Evolutionary conservation across 2,329 filamentous ascomycete species (phyloP).

Genomic region (Nannizzia gypsea): DNA sequence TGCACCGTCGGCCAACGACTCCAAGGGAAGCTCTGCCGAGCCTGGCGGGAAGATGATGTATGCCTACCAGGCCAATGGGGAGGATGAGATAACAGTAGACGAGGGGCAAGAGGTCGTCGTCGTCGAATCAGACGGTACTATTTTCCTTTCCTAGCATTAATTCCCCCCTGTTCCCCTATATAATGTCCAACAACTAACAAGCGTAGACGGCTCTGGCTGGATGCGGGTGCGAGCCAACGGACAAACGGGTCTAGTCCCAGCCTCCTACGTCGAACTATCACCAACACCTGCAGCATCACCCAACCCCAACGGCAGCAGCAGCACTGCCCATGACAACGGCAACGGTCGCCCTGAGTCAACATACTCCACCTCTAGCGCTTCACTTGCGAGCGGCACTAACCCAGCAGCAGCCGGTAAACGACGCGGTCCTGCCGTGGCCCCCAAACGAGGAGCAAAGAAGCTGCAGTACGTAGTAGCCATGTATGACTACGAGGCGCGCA

Average conservation of each 20-base stretch:
- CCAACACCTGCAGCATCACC: conserved; percentile 15
- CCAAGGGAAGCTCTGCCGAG: conserved; percentile 30
- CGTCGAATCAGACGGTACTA: conserved; percentile 71
- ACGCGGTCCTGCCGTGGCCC: conserved; percentile 83
- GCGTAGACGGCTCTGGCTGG: conserved; percentile 79
- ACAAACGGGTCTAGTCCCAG: conserved; percentile 75
- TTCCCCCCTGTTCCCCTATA: neutral
- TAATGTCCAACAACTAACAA: conserved; percentile 11
- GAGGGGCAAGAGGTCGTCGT: conserved; percentile 70
- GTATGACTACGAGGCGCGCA: conserved; percentile 82
- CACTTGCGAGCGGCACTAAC: conserved; percentile 42
- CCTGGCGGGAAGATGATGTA: conserved; percentile 84
- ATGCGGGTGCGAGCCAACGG: conserved; percentile 62
- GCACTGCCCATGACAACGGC: no score
- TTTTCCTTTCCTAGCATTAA: conserved; percentile 21
- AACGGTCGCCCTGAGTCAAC: conserved; percentile 55
- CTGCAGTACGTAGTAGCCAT: conserved; percentile 84
- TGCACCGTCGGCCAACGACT: conserved; percentile 28
- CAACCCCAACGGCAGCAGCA: conserved; percentile 3
- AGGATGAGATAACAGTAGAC: conserved; percentile 67
- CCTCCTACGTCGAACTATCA: conserved; percentile 62
- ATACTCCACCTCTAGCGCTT: conserved; percentile 67
- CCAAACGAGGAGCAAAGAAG: conserved; percentile 82
- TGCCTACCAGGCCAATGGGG: conserved; percentile 64
- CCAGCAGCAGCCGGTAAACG: conserved; percentile 50